These are phyloP conservation scores for Magnusiomyces sp. DNA, from an alignment of 1,139 yeast species.

Conservation along the genomic window DNA sequence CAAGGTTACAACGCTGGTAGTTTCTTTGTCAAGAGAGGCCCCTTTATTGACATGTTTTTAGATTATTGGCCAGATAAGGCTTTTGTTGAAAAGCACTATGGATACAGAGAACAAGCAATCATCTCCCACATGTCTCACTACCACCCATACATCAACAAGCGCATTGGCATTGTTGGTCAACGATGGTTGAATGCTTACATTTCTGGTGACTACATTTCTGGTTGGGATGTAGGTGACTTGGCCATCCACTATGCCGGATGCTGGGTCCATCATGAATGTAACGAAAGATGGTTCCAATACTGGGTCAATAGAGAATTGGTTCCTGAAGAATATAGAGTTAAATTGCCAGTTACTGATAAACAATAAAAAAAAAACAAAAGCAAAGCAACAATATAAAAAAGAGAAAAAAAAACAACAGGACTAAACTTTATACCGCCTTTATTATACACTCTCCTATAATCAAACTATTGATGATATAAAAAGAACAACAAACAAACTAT, in stretches of 20 bases:
- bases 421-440: no score
- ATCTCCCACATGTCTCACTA: conserved; percentile 9
- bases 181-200: conserved; percentile 21
- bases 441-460: no score
- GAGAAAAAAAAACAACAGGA: no score
- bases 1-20: conserved; percentile 24
- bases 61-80: conserved; percentile 22
- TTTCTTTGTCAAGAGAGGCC: conserved; percentile 20
- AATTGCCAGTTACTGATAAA: no score
- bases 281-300: no score
- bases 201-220: conserved; percentile 13
- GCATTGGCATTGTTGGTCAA: conserved; percentile 21
- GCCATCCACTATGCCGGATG: conserved; percentile 27
- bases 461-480: no score
- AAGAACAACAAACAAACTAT: no score
- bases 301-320: no score
- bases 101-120: conserved; percentile 21
- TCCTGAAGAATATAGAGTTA: no score
- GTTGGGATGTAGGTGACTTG: conserved; percentile 23
- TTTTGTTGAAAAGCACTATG: conserved; percentile 13
- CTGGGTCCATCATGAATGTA: not conserved
- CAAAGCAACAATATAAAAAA: no score
- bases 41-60: conserved; percentile 18
- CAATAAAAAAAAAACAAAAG: no score
- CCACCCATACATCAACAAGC: conserved; percentile 17